A percentile compares a stretch with the other conserved stretches of the same genome.
These are phyloP conservation scores for Jamesozyma spencerorum DNA, from an alignment of 805 yeast species.

Conservation along the genomic window DNA sequence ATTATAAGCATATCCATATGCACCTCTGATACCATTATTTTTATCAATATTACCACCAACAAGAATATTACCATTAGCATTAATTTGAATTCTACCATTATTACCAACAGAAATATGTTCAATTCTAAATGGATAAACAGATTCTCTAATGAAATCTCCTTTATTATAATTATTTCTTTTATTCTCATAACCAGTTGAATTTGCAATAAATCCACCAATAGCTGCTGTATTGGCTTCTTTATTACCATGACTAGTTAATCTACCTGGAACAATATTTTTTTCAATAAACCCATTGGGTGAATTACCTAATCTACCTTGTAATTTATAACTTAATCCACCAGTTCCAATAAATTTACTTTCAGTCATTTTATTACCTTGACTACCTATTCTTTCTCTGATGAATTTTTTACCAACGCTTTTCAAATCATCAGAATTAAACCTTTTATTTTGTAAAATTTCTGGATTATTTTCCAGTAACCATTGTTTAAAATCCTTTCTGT, in stretches of 20 bases:
- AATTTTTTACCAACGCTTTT: constrained; percentile 35
- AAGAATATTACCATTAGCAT: constrained; percentile 11
- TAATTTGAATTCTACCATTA: constrained; percentile 29
- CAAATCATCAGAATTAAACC: constrained; percentile 28
- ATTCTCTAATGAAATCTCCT: constrained; percentile 38
- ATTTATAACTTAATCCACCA: constrained; percentile 65
- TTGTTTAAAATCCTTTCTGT: constrained; percentile 42
- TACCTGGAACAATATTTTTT: constrained; percentile 55
- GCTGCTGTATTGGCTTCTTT: constrained; percentile 35
- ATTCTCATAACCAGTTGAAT: constrained; percentile 28
- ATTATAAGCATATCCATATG: not conserved
- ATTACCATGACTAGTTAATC: constrained; percentile 32
- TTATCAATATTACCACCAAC: not conserved
- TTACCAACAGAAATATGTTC: constrained; percentile 31
- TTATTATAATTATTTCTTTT: constrained; percentile 28
- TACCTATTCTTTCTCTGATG: constrained; percentile 20
- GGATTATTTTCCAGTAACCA: constrained; percentile 49
- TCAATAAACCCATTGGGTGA: constrained; percentile 60
- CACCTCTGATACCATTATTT: not conserved
- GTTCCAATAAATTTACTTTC: constrained; percentile 46
- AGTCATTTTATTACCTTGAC: constrained; percentile 1
- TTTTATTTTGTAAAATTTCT: constrained; percentile 27
- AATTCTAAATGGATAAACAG: constrained; percentile 36
- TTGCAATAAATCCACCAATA: constrained; percentile 46
- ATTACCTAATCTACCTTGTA: constrained; percentile 58